These are phyloP conservation scores for Fomitopsis schrenkii DNA, from an alignment of 1,284 basidiomycete species.

Conservation along the genomic window DNA sequence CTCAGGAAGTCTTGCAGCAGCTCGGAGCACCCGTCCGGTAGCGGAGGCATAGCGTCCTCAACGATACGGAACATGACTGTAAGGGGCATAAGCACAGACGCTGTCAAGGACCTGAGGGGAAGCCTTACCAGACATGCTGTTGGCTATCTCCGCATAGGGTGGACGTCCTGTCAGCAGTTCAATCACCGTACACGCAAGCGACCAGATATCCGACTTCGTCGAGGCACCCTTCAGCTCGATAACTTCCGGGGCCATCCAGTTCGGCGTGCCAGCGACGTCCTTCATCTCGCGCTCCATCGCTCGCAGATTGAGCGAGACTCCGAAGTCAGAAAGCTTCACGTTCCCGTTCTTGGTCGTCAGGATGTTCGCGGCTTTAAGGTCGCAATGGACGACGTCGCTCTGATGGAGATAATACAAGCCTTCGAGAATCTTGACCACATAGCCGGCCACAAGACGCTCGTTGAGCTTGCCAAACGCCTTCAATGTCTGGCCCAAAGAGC, in stretches of 20 bases:
- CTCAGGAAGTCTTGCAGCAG: conserved; percentile 75
- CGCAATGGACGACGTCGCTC: conserved; percentile 82
- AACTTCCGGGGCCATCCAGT: conserved; percentile 98
- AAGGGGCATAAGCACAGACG: background rate
- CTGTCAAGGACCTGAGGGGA: conserved; percentile 6
- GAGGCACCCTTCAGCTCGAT: conserved; percentile 80
- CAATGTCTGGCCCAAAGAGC: conserved; percentile 86
- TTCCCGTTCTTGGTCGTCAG: conserved; percentile 96
- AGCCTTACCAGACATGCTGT: conserved; percentile 75
- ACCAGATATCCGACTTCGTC: conserved; percentile 87
- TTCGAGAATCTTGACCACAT: conserved; percentile 92
- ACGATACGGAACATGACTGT: conserved; percentile 95
- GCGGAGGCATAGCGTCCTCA: conserved; percentile 83
- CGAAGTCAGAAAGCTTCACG: conserved; percentile 97
- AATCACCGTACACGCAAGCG: conserved; percentile 89
- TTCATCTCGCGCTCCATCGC: conserved; percentile 89
- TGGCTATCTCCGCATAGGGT: conserved; percentile 84
- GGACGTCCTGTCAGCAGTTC: conserved; percentile 91
- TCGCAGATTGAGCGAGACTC: conserved; percentile 96
- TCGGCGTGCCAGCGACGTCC: conserved; percentile 90
- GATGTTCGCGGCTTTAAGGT: conserved; percentile 98
- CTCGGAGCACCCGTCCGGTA: conserved; percentile 76
- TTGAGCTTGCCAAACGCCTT: conserved; percentile 91
- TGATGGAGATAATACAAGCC: conserved; percentile 87
- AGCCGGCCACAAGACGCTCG: conserved; percentile 83